Evolutionary conservation across 495 filamentous ascomycete species (phyloP), one percentile per base, ranked within the genome.

Genomic region (Xanthoparmelia taractica): DNA sequence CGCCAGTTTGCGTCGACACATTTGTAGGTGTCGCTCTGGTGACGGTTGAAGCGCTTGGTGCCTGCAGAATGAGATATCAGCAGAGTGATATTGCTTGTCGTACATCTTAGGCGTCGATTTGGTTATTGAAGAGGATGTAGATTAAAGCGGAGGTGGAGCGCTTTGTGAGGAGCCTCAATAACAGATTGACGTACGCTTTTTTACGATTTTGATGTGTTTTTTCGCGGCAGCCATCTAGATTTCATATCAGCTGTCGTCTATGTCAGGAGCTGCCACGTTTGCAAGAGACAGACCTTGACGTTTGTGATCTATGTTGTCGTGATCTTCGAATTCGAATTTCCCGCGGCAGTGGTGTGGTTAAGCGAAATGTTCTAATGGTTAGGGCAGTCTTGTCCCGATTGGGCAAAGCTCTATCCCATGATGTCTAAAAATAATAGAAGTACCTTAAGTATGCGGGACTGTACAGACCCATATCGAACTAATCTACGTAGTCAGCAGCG

Each of bases 131-230:
- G n/a, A 52, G 11, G 7, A 20, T 41, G 7, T 40, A n/a, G 1
- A 31, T 23, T 20, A 3, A 18, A 56, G 18, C 36, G 17, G 7
- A 33, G 59, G 48, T 18, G 25, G 48, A 31, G 7, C 47, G 12
- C 10, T 38, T 37, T 54, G 18, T 25, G n/a, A 15, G 36, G 23
- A 29, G 40, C 20, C 29, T 20, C 10, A 8, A 15, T 11, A 15
- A 8, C 61, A 29, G 59, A 70, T 65, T 59, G 71, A 89, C 89
- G 77, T 92, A 93, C 90, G 90, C 90, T 98, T 98, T 88, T 98
- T 98, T 71, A 98, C 88, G 84, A 98, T 97, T 74, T 91, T 90
- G 75, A 98, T 84, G 81, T 97, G 93, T 82, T 94, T 93, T 89
- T 95, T 96, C 78, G 93, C 91, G 84, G 91, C 83, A 82, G 90